Evolutionary conservation across 2,329 filamentous ascomycete genomes (phyloP).

Genomic region (Fusarium chuoi): DNA sequence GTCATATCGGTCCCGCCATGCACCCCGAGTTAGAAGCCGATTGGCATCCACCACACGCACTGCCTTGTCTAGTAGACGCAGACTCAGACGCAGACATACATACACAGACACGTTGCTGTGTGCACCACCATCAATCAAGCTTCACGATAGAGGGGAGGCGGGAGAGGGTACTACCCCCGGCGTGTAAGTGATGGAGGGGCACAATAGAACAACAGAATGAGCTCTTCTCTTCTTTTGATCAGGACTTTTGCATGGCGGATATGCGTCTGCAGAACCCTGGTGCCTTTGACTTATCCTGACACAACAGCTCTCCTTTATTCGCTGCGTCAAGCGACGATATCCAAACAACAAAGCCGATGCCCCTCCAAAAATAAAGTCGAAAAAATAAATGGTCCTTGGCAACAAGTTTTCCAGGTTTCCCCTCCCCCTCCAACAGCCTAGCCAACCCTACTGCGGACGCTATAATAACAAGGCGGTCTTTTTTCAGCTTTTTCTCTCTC

Average conservation of each 20-base stretch:
- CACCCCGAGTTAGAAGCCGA: slow-evolving; percentile 41
- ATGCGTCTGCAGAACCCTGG: slow-evolving; percentile 23
- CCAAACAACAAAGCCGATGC: slow-evolving; percentile 25
- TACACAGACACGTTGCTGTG: slow-evolving; percentile 37
- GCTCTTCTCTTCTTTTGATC: slow-evolving; percentile 16
- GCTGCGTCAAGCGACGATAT: slow-evolving; percentile 34
- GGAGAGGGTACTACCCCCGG: slow-evolving; percentile 24
- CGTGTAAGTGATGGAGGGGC: slow-evolving; percentile 30
- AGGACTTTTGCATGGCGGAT: slow-evolving; percentile 26
- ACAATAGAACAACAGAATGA: slow-evolving; percentile 27
- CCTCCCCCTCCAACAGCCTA: slow-evolving; percentile 35
- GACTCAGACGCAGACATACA: not conserved
- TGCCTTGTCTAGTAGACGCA: slow-evolving; percentile 28
- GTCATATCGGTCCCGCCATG: slow-evolving; percentile 44
- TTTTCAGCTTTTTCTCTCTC: slow-evolving; percentile 1
- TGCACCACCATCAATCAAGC: slow-evolving; percentile 32
- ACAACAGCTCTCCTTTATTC: slow-evolving; percentile 32
- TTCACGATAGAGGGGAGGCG: slow-evolving; percentile 18
- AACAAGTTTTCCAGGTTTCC: slow-evolving; percentile 32
- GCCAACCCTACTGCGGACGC: slow-evolving; percentile 28
- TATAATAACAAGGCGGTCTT: slow-evolving; percentile 30
- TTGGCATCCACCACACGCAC: slow-evolving; percentile 42
- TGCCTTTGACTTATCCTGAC: slow-evolving; percentile 34
- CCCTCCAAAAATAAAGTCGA: slow-evolving; percentile 35
- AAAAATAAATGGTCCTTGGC: slow-evolving; percentile 38